These are phyloP conservation scores for Phytopythium delawarense DNA, from an alignment of 352 stramenopile species.

Conservation along the genomic window DNA sequence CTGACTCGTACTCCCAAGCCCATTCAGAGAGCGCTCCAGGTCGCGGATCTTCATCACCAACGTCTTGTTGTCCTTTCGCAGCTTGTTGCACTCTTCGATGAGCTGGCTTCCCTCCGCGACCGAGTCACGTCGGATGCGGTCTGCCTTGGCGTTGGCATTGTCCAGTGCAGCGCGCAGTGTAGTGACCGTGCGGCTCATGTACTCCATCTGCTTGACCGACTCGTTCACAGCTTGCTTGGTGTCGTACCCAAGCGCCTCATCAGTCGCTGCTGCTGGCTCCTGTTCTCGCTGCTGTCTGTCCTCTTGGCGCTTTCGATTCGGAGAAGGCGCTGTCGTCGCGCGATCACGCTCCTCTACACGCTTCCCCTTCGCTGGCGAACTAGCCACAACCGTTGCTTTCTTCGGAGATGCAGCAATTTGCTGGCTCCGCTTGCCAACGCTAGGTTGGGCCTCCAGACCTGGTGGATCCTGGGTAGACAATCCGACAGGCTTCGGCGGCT, in stretches of 20 bases:
- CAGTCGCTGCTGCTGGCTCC: slow-evolving; percentile 8
- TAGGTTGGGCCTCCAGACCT: neutral
- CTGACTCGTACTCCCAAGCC: neutral
- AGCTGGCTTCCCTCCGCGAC: slow-evolving; percentile 75
- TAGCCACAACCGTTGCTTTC: neutral
- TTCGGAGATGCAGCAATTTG: neutral
- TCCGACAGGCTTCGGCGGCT: slow-evolving; percentile 21
- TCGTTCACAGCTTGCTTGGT: slow-evolving; percentile 74
- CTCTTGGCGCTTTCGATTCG: neutral
- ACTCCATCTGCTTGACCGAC: slow-evolving; percentile 76
- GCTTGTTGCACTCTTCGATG: slow-evolving; percentile 77
- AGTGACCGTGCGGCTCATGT: slow-evolving; percentile 72
- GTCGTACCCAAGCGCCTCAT: slow-evolving; percentile 63
- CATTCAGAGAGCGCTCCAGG: slow-evolving; percentile 29
- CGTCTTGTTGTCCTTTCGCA: slow-evolving; percentile 72
- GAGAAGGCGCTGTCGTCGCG: slow-evolving; percentile 3
- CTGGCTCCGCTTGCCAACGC: neutral
- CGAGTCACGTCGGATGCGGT: slow-evolving; percentile 64
- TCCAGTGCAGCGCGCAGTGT: slow-evolving; percentile 58
- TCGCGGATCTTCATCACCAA: slow-evolving; percentile 63
- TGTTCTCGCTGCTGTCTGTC: neutral
- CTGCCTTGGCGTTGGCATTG: slow-evolving; percentile 61
- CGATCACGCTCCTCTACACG: neutral
- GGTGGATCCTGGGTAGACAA: neutral
- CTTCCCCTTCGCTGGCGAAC: neutral